phyloP scores from a whole-genome alignment of 192 early-diverging fungal species.

The Backusella circina region DNA sequence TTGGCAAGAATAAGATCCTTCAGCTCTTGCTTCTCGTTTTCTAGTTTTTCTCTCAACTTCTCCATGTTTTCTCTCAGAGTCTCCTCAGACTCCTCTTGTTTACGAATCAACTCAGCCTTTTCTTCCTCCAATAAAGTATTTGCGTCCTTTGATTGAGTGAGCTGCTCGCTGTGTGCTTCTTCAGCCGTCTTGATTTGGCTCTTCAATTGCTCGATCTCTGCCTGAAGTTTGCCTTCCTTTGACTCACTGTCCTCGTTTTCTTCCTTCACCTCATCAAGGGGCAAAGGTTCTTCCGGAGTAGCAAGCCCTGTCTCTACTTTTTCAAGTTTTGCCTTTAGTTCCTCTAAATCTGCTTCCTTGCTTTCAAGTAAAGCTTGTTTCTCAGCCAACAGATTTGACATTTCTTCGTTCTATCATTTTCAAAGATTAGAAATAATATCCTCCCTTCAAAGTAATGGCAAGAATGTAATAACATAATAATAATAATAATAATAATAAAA shows the following conservation, averaged over 20 bases:
- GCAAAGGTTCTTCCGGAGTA: neutral
- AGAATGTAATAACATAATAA: neutral
- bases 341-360: conserved; percentile 3
- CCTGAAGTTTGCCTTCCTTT: neutral
- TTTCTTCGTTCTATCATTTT: conserved; percentile 15
- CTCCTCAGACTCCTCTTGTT: conserved; percentile 16
- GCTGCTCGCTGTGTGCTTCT: neutral
- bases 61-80: conserved; percentile 23
- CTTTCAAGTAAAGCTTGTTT: neutral
- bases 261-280: conserved; percentile 1
- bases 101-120: neutral
- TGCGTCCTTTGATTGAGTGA: neutral
- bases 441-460: neutral
- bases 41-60: conserved; percentile 17
- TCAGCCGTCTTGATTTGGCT: neutral
- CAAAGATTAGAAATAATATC: neutral
- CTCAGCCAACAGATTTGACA: neutral
- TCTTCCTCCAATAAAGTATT: conserved; percentile 18
- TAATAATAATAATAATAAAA: neutral
- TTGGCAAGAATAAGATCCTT: neutral
- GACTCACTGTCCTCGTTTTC: neutral
- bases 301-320: neutral
- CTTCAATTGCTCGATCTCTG: neutral
- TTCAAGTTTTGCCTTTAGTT: conserved; percentile 10
- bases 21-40: conserved; percentile 16